Base-by-base conservation (phyloP, 805 yeast species). In the Saturnispora halmiae region DNA sequence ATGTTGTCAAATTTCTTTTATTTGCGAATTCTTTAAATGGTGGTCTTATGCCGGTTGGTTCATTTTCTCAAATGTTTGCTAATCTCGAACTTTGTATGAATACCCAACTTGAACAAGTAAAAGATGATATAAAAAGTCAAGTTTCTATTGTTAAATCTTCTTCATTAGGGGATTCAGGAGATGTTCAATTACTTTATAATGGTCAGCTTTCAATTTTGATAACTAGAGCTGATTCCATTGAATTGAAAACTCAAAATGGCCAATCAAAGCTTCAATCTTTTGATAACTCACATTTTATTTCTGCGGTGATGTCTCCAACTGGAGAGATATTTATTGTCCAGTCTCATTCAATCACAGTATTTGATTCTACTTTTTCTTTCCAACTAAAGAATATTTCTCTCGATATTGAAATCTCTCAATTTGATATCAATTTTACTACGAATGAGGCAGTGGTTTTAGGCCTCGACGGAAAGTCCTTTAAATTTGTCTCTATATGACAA, bases 1-100 rank as follows among this genome's bases (percentile, higher is more conserved):
- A 56, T 19, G 53, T 65, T 5, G 56, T 60, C n/a, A 49, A 53
- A 9, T 63, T 53, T 43, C 48, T 67, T 32, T 50, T 53, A 19
- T 46, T 46, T 21, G 49, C 53, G 2, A 42, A 42, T 18, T 16
- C 31, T 4, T 25, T 38, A 38, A 15, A 26, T 51, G 27, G 37
- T n/a, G 40, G 37, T 25, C 41, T 43, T 13, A 36, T 6, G 13
- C 21, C 16, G 14, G 18, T 14, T 22, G 26, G 20, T 15, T 15
- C 19, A 19, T 30, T 30, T 30, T 13, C 15, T 19, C 18, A 30
- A 14, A 11, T 19, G 15, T 30, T 30, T 19, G 20, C 13, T 5
- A 14, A 30, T 11, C 13, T 30, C 18, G 19, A 30, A n/a, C 10
- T 13, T 13, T 10, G 18, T 8, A 13, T 30, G 4, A 2, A 30